Evolutionary conservation across 2,329 filamentous ascomycete species (phyloP), one percentile per base, ranked within the genome.

Genomic region (Diplodia sapinea): DNA sequence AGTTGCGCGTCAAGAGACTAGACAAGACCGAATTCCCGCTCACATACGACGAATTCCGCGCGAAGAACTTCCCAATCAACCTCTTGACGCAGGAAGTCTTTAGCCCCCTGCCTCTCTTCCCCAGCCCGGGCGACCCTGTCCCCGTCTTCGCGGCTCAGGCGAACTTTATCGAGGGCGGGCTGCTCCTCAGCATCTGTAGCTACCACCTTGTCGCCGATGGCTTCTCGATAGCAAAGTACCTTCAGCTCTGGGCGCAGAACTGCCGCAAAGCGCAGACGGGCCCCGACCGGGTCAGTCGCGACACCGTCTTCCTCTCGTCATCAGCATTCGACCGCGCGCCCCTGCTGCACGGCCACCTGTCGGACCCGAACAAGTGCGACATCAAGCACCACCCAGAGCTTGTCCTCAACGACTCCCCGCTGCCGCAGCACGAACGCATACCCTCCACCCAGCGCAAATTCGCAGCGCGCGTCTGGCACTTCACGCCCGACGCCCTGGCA

Each of bases 151-250:
- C 73, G 36, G 66, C 74, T 0, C 74, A 78, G 57, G 76, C 75
- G 1, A 74, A 72, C 70, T 79, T 79, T 68, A 75, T 78, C 26
- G 74, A 75, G 2, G 76, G 76, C 15, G 77, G 77, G 1, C 73
- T 79, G 11, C 72, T 77, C 2, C 62, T 79, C n/a, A 77, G 74
- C 66, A 74, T 73, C 40, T 78, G 77, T 67, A 71, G 73, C 59
- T 75, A 77, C 29, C 77, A 79, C 66, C 73, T 69, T 5, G 73
- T 77, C 1, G 70, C 74, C 29, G 77, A 79, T 64, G 76, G 74
- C 36, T 63, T 51, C 59, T 50, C 59, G 15, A 36, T 50, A n/a
- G n/a, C 43, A n/a, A n/a, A 20, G 17, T 17, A 51, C 17, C 29
- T 63, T 15, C 43, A 36, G 29, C 15, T 67, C 1, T 74, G 71